These are phyloP conservation scores for Bipolaris zeicola DNA, from an alignment of 2,329 filamentous ascomycete species.

Conservation along the genomic window DNA sequence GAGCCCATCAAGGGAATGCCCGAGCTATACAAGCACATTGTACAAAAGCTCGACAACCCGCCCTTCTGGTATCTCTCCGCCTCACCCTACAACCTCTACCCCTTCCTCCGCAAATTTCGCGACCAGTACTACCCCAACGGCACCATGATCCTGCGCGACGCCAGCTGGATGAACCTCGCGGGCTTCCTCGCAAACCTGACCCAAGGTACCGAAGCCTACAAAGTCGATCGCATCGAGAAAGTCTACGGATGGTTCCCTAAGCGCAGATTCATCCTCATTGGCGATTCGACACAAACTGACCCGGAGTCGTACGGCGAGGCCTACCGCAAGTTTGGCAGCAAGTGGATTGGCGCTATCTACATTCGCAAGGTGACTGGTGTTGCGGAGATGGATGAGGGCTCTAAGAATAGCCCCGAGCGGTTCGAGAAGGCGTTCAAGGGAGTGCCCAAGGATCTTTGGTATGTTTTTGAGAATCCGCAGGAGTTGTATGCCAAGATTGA, in stretches of 20 bases:
- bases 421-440: slow-evolving; percentile 84
- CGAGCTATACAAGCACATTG: slow-evolving; percentile 74
- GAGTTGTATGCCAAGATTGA: slow-evolving; percentile 61
- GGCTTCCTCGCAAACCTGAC: slow-evolving; percentile 82
- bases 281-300: slow-evolving; percentile 90
- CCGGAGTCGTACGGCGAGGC: slow-evolving; percentile 88
- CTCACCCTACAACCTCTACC: slow-evolving; percentile 92
- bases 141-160: slow-evolving; percentile 82
- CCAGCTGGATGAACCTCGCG: slow-evolving; percentile 81
- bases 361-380: slow-evolving; percentile 84
- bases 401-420: slow-evolving; percentile 67
- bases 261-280: slow-evolving; percentile 80
- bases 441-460: slow-evolving; percentile 74
- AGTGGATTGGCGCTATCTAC: slow-evolving; percentile 82
- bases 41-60: slow-evolving; percentile 61
- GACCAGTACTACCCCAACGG: slow-evolving; percentile 73
- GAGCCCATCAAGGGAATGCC: slow-evolving; percentile 80
- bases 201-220: slow-evolving; percentile 82
- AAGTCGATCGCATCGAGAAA: slow-evolving; percentile 77
- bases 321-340: slow-evolving; percentile 68
- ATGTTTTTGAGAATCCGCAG: slow-evolving; percentile 77
- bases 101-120: slow-evolving; percentile 79
- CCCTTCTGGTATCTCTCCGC: slow-evolving; percentile 94
- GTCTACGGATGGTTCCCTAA: slow-evolving; percentile 79
- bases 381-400: slow-evolving; percentile 74